phyloP scores from a whole-genome alignment of 495 filamentous ascomycete genomes.

The Tuber brumale region DNA sequence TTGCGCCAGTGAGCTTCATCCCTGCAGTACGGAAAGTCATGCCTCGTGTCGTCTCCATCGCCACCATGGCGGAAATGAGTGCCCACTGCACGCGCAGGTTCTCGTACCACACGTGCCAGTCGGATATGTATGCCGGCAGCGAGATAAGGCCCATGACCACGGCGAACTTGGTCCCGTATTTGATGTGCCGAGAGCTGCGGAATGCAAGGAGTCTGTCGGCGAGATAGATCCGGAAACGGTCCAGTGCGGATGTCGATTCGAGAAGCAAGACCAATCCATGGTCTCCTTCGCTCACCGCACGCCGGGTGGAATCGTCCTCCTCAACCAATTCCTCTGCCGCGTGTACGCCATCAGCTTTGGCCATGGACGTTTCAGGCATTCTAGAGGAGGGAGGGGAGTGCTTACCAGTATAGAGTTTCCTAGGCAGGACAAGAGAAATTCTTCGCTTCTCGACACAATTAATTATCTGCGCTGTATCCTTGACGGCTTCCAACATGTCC shows the following conservation, averaged over 20 bases:
- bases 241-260: constrained; percentile 30
- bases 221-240: constrained; percentile 31
- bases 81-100: constrained; percentile 36
- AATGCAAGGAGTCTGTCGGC: constrained; percentile 26
- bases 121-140: constrained; percentile 32
- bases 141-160: constrained; percentile 39
- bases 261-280: constrained; percentile 22
- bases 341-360: background rate
- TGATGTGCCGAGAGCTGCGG: constrained; percentile 37
- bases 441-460: constrained; percentile 28
- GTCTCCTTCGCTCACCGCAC: constrained; percentile 19
- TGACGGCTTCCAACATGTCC: constrained; percentile 32
- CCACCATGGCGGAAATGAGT: constrained; percentile 40
- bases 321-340: constrained; percentile 10
- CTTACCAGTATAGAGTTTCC: constrained; percentile 28
- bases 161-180: constrained; percentile 39
- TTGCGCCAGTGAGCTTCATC: constrained; percentile 38
- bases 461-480: constrained; percentile 27
- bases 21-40: constrained; percentile 42
- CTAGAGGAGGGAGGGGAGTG: background rate
- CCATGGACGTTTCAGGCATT: background rate
- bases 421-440: constrained; percentile 27
- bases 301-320: constrained; percentile 17
- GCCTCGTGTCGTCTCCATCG: constrained; percentile 41
- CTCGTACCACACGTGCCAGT: constrained; percentile 39